Evolutionary conservation across 2,329 filamentous ascomycete species (phyloP).

Genomic region (Biscogniauxia mediterranea): DNA sequence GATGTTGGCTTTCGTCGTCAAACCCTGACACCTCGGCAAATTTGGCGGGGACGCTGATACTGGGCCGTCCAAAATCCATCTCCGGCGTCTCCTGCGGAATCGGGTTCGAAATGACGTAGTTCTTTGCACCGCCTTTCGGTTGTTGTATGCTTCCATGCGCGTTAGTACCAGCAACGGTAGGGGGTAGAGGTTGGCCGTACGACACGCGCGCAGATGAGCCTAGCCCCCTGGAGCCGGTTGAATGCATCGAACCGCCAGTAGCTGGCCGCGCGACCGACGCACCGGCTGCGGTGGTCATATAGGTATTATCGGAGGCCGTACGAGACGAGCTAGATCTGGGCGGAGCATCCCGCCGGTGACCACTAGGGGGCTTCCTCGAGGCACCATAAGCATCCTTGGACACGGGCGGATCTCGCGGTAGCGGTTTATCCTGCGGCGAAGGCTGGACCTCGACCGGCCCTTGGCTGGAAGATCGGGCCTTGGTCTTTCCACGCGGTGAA

Average conservation of each 20-base stretch:
- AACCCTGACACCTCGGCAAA: conserved; percentile 59
- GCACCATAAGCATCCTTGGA: conserved; percentile 41
- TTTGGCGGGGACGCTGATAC: conserved; percentile 59
- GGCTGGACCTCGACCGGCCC: conserved; percentile 47
- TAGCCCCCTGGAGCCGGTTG: conserved; percentile 63
- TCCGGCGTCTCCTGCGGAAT: conserved; percentile 55
- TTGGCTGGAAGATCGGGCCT: conserved; percentile 53
- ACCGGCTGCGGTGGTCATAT: conserved; percentile 48
- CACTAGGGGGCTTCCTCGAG: conserved; percentile 44
- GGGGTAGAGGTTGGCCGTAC: conserved; percentile 85
- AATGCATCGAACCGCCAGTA: conserved; percentile 79
- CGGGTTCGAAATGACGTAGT: conserved; percentile 70
- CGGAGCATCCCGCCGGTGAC: conserved; percentile 46
- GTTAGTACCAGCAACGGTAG: conserved; percentile 83
- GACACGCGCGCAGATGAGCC: conserved; percentile 57
- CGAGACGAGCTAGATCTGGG: conserved; percentile 50
- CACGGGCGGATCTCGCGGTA: conserved; percentile 56
- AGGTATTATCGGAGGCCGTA: conserved; percentile 52
- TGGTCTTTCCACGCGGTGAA: conserved; percentile 38
- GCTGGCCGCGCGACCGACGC: conserved; percentile 60
- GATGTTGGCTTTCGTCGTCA: conserved; percentile 52
- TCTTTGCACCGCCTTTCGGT: conserved; percentile 61
- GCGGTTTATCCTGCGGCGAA: conserved; percentile 53
- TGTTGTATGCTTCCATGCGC: conserved; percentile 88
- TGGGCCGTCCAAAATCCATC: conserved; percentile 54